Evolutionary conservation across 108 stramenopile species (phyloP), one percentile per base, ranked within the genome.

Genomic region (Skeletonema potamos): DNA sequence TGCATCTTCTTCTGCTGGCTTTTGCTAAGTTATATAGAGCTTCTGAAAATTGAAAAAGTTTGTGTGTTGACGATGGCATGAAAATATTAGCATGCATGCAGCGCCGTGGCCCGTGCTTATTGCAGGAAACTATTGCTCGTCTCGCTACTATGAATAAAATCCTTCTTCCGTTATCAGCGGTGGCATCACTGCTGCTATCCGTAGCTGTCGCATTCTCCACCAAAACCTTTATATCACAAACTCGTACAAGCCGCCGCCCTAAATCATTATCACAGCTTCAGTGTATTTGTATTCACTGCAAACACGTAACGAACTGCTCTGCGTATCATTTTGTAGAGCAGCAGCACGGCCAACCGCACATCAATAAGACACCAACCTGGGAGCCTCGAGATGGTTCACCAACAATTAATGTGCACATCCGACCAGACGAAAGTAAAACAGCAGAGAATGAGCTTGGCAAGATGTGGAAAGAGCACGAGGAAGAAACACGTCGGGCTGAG

Each of bases 261-360:
- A 22, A 24, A 6, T 22, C 22, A 9, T 51, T 51, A 8, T 51
- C 48, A 20, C 20, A 20, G 18, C 48, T 51, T 20, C 48, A 51
- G 3, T 94, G 93, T 70, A 94, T 92, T 37, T 94, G 93, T 68
- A 89, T 94, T 17, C 58, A 94, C 83, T 94, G 93, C 66, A 33
- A 80, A 64, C 79, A 72, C 51, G 93, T 94, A 29, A 90, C 93
- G 27, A 85, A 82, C 54, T 94, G 93, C 55, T 63, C 73, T 11
- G 93, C 89, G 22, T 94, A 94, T 67, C 90, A 94, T 60, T 94
- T 94, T 68, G 93, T 94, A 29, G 93, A 94, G 77, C 72, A 74
- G n/a, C 87, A 92, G 64, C 94, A 95, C 55, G 58, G 83, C n/a
- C 94, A 95, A 72, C 94, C 94, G 0, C 91, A 92, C 72, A 95